Base-by-base conservation (phyloP, 225 moss, liverwort and hornwort genomes). In the Asterella californica region DNA sequence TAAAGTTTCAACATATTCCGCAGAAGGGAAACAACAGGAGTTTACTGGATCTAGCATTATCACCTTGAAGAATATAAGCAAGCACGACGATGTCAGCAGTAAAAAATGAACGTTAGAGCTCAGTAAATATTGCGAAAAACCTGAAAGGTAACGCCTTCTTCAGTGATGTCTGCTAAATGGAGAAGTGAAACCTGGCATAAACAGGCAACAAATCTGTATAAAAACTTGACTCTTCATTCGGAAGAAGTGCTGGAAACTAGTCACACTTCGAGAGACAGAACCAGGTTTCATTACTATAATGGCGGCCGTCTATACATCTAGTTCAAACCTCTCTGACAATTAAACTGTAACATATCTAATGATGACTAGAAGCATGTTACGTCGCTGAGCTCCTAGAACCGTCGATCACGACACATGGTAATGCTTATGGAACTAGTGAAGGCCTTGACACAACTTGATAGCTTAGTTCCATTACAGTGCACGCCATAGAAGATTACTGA, bases 131-230 rank as follows among this genome's bases (percentile, higher is more conserved):
- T n/a, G n/a, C 61, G 60, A 45, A 77, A 38, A 80, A 94, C 93
- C 94, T 96, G 96, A 79, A 97, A 97, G 48, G 96, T 97, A 49
- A 94, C 96, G 71, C 94, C 93, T 88, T 97, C 93, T 90, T 97
- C 94, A 5, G 93, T 97, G 77, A 97, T 94, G 77, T 97, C 90
- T 82, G 94, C 94, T 60, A 97, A 83, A 45, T 97, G 96, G 81
- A 94, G 89, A 74, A 97, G 93, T 62, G 96, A 97, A 79, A 97
- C 94, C 96, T 92, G 50, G 38, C 74, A 36, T 61, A 9, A 21
- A 61, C 61, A n/a, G 24, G 61, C 61, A 61, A 61, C n/a, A 27
- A 0, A 27, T n/a, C 9, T 9, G 61, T 6, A 61, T 61, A 2
- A 25, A 42, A 18, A 45, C 70, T 1, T 34, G 52, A 1, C 12